phyloP scores from a whole-genome alignment of 768 basidiomycete genomes.

The Multifurca ochricompacta region DNA sequence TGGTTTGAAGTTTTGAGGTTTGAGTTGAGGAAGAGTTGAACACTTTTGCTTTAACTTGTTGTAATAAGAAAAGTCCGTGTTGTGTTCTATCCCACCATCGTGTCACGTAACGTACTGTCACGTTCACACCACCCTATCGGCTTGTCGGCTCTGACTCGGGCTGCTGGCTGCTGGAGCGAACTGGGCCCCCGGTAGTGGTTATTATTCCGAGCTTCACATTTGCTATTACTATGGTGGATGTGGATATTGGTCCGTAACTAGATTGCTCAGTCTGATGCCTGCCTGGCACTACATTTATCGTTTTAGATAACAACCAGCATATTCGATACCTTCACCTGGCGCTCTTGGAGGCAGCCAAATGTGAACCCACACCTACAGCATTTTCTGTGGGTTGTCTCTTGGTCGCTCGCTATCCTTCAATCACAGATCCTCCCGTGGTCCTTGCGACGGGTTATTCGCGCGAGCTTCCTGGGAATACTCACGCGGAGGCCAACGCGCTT shows the following conservation, averaged over 20 bases:
- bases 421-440: slow-evolving; percentile 37
- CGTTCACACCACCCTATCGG: not conserved
- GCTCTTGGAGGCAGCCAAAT: slow-evolving; percentile 62
- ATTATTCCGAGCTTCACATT: too few relatives aligned
- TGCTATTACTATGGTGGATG: not conserved
- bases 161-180: too few relatives aligned
- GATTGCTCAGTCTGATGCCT: not conserved
- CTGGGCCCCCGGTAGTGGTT: too few relatives aligned
- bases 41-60: too few relatives aligned
- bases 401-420: slow-evolving; percentile 39
- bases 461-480: slow-evolving; percentile 89
- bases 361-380: slow-evolving; percentile 60
- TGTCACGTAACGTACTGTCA: not conserved
- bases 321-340: slow-evolving; percentile 51
- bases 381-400: slow-evolving; percentile 91
- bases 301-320: slow-evolving; percentile 24
- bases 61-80: not conserved
- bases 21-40: too few relatives aligned
- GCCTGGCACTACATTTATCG: not conserved
- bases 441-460: slow-evolving; percentile 82
- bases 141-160: too few relatives aligned
- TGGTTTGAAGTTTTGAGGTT: slow-evolving; percentile 10
- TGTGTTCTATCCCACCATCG: too few relatives aligned
- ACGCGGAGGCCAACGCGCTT: slow-evolving; percentile 94
- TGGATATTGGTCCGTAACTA: slow-evolving; percentile 10